Percentiles rank a stretch among this genome's conserved stretches.
Conservation (phyloP, 2,329 filamentous ascomycete genomes). For the Cercospora nicotianae region DNA sequence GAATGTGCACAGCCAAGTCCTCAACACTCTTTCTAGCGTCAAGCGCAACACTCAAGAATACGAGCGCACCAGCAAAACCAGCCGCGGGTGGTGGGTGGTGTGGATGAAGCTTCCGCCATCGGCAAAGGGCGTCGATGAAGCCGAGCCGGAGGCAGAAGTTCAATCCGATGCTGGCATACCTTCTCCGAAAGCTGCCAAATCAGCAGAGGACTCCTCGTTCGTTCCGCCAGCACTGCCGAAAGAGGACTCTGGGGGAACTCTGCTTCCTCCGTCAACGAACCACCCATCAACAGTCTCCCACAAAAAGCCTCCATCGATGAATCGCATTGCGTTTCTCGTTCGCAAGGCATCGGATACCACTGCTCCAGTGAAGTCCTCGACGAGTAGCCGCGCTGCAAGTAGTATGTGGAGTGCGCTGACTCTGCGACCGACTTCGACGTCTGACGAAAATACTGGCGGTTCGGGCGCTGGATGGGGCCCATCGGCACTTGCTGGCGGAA, state of each 20-base stretch:
- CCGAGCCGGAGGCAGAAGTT: background rate
- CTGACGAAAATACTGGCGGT: slow-evolving; percentile 28
- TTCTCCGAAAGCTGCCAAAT: background rate
- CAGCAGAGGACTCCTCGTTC: background rate
- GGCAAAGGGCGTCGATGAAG: background rate
- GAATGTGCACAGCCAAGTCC: slow-evolving; percentile 61
- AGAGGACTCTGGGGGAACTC: slow-evolving; percentile 21
- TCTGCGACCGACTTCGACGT: slow-evolving; percentile 24
- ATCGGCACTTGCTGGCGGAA: slow-evolving; percentile 66
- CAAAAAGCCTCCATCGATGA: slow-evolving; percentile 13
- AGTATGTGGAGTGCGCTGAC: slow-evolving; percentile 35
- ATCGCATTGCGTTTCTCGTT: slow-evolving; percentile 48
- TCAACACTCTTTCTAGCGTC: slow-evolving; percentile 58
- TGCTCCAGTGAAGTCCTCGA: slow-evolving; percentile 12
- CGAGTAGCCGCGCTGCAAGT: slow-evolving; percentile 30
- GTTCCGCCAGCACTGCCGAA: slow-evolving; percentile 3
- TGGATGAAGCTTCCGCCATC: slow-evolving; percentile 58
- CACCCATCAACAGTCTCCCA: slow-evolving; percentile 14
- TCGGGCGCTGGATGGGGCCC: slow-evolving; percentile 33
- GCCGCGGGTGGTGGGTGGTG: slow-evolving; percentile 66
- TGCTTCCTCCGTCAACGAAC: slow-evolving; percentile 14
- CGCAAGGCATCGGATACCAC: slow-evolving; percentile 36
- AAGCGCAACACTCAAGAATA: slow-evolving; percentile 50
- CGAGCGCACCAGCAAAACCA: slow-evolving; percentile 63
- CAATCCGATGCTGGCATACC: background rate